These are phyloP conservation scores for Mucor ambiguus DNA, from an alignment of 371 early-diverging fungal genomes.

Conservation along the genomic window DNA sequence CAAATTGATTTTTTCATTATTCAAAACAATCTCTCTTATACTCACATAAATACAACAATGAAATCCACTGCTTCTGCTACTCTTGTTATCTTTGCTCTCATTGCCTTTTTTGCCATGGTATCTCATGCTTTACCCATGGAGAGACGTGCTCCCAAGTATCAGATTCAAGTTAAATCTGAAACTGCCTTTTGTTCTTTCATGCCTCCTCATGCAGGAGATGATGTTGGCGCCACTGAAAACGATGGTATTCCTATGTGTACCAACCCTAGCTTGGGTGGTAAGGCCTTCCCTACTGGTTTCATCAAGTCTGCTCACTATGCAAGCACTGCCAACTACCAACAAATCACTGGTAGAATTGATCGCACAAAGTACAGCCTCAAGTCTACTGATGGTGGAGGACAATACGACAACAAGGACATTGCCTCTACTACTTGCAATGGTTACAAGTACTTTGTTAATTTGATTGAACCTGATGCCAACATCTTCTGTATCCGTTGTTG, in stretches of 20 bases:
- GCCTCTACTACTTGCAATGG: conserved; percentile 34
- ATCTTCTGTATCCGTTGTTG: conserved; percentile 44
- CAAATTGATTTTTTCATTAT: not conserved
- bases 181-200: conserved; percentile 41
- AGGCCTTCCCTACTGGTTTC: conserved; percentile 35
- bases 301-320: conserved; percentile 38
- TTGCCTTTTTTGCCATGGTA: conserved; percentile 1
- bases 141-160: conserved; percentile 9
- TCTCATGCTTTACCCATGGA: conserved; percentile 8
- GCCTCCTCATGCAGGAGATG: conserved; percentile 40
- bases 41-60: not conserved
- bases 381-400: conserved; percentile 41
- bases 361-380: conserved; percentile 24
- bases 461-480: conserved; percentile 41
- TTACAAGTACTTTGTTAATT: conserved; percentile 45
- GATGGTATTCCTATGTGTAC: conserved; percentile 44
- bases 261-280: conserved; percentile 22
- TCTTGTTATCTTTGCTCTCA: conserved; percentile 10
- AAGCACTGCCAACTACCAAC: conserved; percentile 29
- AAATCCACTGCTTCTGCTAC: conserved; percentile 1
- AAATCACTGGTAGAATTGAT: conserved; percentile 44
- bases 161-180: conserved; percentile 23
- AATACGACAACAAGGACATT: conserved; percentile 42
- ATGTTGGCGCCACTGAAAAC: conserved; percentile 41
- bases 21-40: not conserved